These are phyloP conservation scores for Linum usitatissimum DNA, from an alignment of 345 rosid species.

Conservation along the genomic window DNA sequence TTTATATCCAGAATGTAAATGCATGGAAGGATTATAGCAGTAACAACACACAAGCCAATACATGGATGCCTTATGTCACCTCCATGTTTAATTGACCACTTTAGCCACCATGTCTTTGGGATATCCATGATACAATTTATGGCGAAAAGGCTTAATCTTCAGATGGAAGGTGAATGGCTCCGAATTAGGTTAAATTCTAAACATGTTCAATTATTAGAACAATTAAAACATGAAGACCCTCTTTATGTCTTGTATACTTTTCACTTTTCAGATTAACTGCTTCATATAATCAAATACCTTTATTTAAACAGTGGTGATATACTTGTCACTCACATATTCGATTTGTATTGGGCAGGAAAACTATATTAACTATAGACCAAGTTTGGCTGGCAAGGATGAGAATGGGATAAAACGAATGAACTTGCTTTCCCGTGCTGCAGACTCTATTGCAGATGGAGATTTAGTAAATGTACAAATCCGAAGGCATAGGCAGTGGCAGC, in stretches of 20 bases:
- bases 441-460: slow-evolving; percentile 86
- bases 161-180: background rate
- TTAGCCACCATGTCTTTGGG: no score
- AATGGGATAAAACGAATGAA: slow-evolving; percentile 61
- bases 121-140: no score
- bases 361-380: slow-evolving; percentile 79
- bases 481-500: slow-evolving; percentile 94
- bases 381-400: slow-evolving; percentile 61
- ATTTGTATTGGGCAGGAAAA: slow-evolving; percentile 56
- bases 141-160: background rate
- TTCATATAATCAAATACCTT: no score
- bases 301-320: background rate
- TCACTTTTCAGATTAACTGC: background rate
- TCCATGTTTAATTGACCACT: no score
- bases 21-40: no score
- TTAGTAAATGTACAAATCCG: slow-evolving; percentile 88
- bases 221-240: no score
- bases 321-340: background rate
- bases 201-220: no score
- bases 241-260: no score
- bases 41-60: no score
- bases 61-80: no score
- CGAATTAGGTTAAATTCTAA: no score
- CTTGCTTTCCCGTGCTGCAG: slow-evolving; percentile 79
- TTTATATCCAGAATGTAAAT: no score